phyloP scores from a whole-genome alignment of 495 filamentous ascomycete species.

The Chaetomidium leptoderma region DNA sequence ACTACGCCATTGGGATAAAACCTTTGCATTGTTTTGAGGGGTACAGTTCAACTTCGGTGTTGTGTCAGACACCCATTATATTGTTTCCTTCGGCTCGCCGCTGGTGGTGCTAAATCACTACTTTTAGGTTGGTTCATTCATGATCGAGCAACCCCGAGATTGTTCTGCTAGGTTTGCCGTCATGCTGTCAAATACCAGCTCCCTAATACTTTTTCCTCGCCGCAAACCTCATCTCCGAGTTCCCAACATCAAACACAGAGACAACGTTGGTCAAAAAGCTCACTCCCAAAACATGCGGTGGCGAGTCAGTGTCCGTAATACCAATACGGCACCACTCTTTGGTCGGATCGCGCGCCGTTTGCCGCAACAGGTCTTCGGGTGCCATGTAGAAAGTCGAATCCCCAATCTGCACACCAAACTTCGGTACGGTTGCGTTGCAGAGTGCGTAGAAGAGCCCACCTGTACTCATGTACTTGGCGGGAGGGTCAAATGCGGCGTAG shows the following conservation, averaged over 20 bases:
- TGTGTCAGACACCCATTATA: too few relatives aligned
- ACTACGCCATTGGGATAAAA: too few relatives aligned
- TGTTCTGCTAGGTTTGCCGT: too few relatives aligned
- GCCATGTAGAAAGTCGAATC: slow-evolving; percentile 50
- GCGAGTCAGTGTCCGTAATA: slow-evolving; percentile 37
- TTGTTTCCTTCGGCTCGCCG: too few relatives aligned
- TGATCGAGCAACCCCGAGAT: too few relatives aligned
- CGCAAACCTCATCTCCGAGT: slow-evolving; percentile 33
- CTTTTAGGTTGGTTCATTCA: too few relatives aligned
- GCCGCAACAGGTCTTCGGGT: slow-evolving; percentile 50
- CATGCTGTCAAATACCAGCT: too few relatives aligned
- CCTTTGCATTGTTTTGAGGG: too few relatives aligned
- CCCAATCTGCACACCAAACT: slow-evolving; percentile 50
- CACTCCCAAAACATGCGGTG: slow-evolving; percentile 52
- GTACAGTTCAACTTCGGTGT: too few relatives aligned
- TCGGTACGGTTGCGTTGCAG: slow-evolving; percentile 54
- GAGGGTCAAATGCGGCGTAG: slow-evolving; percentile 49
- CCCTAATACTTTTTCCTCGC: slow-evolving; percentile 21
- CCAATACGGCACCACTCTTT: slow-evolving; percentile 43
- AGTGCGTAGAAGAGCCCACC: slow-evolving; percentile 46
- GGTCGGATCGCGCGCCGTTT: slow-evolving; percentile 35
- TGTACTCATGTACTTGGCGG: slow-evolving; percentile 41
- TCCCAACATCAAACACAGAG: slow-evolving; percentile 56
- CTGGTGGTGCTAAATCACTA: too few relatives aligned
- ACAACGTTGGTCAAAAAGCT: slow-evolving; percentile 59